Percentiles rank a stretch among this genome's conserved stretches.
Conservation (phyloP, 345 rosid species). For the Clarkia xantiana region DNA sequence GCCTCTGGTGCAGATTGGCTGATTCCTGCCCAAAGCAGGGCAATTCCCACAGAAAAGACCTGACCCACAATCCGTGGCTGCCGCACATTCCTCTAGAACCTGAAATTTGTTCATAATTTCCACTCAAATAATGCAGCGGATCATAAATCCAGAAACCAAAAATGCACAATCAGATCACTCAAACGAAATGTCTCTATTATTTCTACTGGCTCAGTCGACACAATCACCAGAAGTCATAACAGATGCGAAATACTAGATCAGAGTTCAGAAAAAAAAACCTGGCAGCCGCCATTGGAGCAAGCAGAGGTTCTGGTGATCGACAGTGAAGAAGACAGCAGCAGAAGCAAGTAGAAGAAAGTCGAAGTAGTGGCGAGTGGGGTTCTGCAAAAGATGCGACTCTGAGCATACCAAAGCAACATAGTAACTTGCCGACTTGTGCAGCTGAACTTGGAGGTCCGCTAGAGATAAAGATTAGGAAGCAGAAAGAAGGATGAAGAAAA, state of each 20-base stretch:
- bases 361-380: conserved; percentile 11
- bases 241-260: not conserved
- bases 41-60: conserved; percentile 85
- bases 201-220: too few species aligned
- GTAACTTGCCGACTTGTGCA: not conserved
- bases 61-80: conserved; percentile 52
- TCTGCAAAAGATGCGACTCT: conserved; percentile 18
- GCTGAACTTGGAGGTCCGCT: too few species aligned
- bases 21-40: conserved; percentile 55
- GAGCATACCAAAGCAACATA: conserved; percentile 1
- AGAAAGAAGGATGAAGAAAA: too few species aligned
- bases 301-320: conserved; percentile 24
- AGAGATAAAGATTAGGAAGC: too few species aligned
- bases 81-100: conserved; percentile 56
- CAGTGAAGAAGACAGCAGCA: conserved; percentile 23
- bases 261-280: conserved; percentile 23
- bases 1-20: conserved; percentile 81
- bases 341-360: conserved; percentile 3
- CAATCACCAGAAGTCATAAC: too few species aligned
- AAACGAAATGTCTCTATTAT: conserved; percentile 13
- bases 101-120: conserved; percentile 20
- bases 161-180: not conserved
- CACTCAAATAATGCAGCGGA: conserved; percentile 9
- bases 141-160: conserved; percentile 3
- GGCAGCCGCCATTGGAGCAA: conserved; percentile 56